A percentile compares a stretch with the other conserved stretches of the same genome.
Evolutionary conservation across 805 yeast genomes (phyloP).

Genomic region (Crinitomyces ghanaensis): DNA sequence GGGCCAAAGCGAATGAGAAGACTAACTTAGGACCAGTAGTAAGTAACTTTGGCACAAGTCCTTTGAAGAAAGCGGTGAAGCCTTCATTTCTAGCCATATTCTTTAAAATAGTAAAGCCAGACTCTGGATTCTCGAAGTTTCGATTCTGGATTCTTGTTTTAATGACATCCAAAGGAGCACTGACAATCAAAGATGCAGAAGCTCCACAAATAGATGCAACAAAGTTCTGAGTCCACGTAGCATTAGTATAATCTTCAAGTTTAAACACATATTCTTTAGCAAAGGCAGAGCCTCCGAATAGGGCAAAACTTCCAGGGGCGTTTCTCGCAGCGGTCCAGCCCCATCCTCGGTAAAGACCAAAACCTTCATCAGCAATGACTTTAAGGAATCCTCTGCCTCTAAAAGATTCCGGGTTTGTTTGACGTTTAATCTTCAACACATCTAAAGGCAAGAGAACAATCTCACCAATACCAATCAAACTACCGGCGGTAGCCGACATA

Average conservation of each 20-base stretch:
- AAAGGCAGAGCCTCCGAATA: constrained; percentile 97
- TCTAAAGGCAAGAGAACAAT: constrained; percentile 90
- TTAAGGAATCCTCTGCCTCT: constrained; percentile 92
- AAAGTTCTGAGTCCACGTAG: constrained; percentile 93
- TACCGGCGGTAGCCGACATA: constrained; percentile 95
- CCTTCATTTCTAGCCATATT: constrained; percentile 93
- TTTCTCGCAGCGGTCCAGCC: constrained; percentile 99
- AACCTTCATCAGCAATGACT: constrained; percentile 82
- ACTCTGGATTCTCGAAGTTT: constrained; percentile 90
- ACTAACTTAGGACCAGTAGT: constrained; percentile 98
- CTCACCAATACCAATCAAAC: constrained; percentile 95
- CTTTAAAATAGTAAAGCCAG: constrained; percentile 84
- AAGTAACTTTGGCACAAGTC: constrained; percentile 88
- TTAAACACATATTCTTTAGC: constrained; percentile 94
- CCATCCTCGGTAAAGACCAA: constrained; percentile 94
- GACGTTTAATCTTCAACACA: constrained; percentile 95
- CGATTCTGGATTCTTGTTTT: constrained; percentile 97
- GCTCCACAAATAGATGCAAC: constrained; percentile 94
- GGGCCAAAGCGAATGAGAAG: constrained; percentile 96
- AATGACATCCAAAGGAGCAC: constrained; percentile 96
- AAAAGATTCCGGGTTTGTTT: constrained; percentile 99
- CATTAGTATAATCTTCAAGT: constrained; percentile 72
- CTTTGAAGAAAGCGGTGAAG: constrained; percentile 81
- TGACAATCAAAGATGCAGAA: constrained; percentile 87
- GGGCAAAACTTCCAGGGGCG: constrained; percentile 97